Base-by-base conservation (phyloP, 129 eudicot species). In the Pseudognaphalium luteoalbum region DNA sequence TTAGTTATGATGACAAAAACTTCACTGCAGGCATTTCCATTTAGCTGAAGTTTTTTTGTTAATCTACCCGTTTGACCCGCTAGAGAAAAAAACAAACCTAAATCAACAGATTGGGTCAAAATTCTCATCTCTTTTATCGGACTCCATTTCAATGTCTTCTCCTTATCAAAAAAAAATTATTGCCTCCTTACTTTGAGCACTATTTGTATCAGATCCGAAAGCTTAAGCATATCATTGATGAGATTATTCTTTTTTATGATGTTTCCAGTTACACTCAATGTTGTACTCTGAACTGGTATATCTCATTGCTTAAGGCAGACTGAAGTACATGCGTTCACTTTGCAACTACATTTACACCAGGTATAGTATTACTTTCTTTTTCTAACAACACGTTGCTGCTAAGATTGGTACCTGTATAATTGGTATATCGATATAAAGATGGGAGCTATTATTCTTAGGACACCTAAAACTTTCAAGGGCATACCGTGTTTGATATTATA, bases 251-350 rank as follows among this genome's bases (percentile, higher is more conserved):
- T 28, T 63, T 20, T n/a, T 25, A 41, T 44, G 56, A 42, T 29
- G 56, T 75, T 75, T 75, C 19, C 61, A 75, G 71, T 62, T 17
- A 66, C 4, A 14, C 19, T 59, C 28, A 37, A 42, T 61, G 58
- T 58, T 63, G 20, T 62, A 62, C 19, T 19, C 32, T 29, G 71
- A 66, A 62, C 19, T 19, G 37, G 35, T 17, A 21, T 56, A 33
- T 33, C 10, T 4, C 58, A 4, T 3, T 44, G 34, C 15, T 42
- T 14, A 28, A 39, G 17, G 58, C 29, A 37, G 64, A 59, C 56
- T 7, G 77, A 14, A 72, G 32, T 52, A 19, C 56, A 57, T 4
- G 22, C 20, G 9, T 56, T 72, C 20, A 42, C 47, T 28, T 22
- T 1, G 28, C 50, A 71, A 52, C 42, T 21, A 29, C 42, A 32